These are phyloP conservation scores for Lodderomyces margitis DNA, from an alignment of 1,139 yeast genomes.

Conservation along the genomic window DNA sequence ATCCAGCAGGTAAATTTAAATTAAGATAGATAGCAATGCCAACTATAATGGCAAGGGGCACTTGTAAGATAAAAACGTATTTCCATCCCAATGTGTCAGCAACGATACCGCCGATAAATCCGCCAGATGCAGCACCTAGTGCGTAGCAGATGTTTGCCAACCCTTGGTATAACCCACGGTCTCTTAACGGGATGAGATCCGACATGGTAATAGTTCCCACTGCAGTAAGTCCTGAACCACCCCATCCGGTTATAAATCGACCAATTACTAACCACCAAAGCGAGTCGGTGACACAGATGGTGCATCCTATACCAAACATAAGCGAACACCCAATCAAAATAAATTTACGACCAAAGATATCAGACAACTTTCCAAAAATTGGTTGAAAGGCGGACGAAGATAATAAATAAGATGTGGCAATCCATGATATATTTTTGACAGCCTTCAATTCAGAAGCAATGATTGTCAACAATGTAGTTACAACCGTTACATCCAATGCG, in stretches of 20 bases:
- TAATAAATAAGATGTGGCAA: slow-evolving; percentile 43
- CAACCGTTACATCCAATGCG: slow-evolving; percentile 47
- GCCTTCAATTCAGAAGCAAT: slow-evolving; percentile 46
- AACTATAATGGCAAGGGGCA: slow-evolving; percentile 61
- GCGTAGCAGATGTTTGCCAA: slow-evolving; percentile 49
- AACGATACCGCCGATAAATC: slow-evolving; percentile 62
- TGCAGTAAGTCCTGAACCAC: slow-evolving; percentile 56
- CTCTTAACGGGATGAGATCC: slow-evolving; percentile 51
- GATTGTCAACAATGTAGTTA: slow-evolving; percentile 40
- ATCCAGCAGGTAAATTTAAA: slow-evolving; percentile 47
- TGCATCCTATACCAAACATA: slow-evolving; percentile 41
- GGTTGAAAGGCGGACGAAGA: slow-evolving; percentile 58
- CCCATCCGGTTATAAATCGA: slow-evolving; percentile 53
- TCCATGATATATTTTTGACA: slow-evolving; percentile 45
- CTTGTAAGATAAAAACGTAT: slow-evolving; percentile 51
- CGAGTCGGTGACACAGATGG: slow-evolving; percentile 39
- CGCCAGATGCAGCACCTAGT: slow-evolving; percentile 57
- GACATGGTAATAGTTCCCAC: slow-evolving; percentile 52
- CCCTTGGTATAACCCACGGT: slow-evolving; percentile 54
- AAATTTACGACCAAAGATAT: slow-evolving; percentile 74
- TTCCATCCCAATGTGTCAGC: slow-evolving; percentile 82
- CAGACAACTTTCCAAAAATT: slow-evolving; percentile 79
- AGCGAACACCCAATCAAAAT: slow-evolving; percentile 34
- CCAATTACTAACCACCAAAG: slow-evolving; percentile 55
- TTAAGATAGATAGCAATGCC: slow-evolving; percentile 35